Conservation (phyloP, 768 basidiomycete genomes). For the Pleurotus eryngii region DNA sequence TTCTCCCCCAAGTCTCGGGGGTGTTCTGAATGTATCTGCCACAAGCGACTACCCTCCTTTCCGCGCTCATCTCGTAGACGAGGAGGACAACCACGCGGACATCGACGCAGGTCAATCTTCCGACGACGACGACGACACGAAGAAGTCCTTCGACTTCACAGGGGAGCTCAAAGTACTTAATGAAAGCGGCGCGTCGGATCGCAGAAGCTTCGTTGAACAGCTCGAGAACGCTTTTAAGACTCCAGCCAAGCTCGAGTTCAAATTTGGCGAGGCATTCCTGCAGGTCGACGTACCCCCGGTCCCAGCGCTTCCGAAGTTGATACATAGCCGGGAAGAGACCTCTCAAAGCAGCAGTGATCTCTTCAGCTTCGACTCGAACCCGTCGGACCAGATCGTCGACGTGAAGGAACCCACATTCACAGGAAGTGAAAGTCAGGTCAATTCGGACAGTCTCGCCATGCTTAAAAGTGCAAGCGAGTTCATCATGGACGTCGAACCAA, state of each 20-base stretch:
- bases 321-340: neutral
- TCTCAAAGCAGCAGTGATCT: slow-evolving; percentile 15
- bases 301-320: slow-evolving; percentile 41
- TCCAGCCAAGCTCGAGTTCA: slow-evolving; percentile 64
- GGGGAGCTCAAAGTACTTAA: slow-evolving; percentile 70
- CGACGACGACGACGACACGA: slow-evolving; percentile 64
- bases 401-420: slow-evolving; percentile 26
- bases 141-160: slow-evolving; percentile 82
- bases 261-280: slow-evolving; percentile 36
- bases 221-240: slow-evolving; percentile 78
- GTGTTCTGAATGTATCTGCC: slow-evolving; percentile 27
- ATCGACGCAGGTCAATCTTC: slow-evolving; percentile 36
- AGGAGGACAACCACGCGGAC: slow-evolving; percentile 36
- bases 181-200: slow-evolving; percentile 65
- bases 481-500: slow-evolving; percentile 32
- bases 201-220: slow-evolving; percentile 78
- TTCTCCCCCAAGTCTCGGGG: slow-evolving; percentile 12
- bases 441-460: neutral
- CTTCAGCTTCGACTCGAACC: slow-evolving; percentile 13
- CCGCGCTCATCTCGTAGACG: slow-evolving; percentile 43
- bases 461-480: neutral
- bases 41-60: slow-evolving; percentile 19
- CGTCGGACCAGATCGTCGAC: slow-evolving; percentile 21
- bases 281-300: slow-evolving; percentile 46
- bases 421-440: slow-evolving; percentile 7